Evolutionary conservation across 1,284 basidiomycete species (phyloP), one percentile per base, ranked within the genome.

Genomic region (Ganoderma lucidum): DNA sequence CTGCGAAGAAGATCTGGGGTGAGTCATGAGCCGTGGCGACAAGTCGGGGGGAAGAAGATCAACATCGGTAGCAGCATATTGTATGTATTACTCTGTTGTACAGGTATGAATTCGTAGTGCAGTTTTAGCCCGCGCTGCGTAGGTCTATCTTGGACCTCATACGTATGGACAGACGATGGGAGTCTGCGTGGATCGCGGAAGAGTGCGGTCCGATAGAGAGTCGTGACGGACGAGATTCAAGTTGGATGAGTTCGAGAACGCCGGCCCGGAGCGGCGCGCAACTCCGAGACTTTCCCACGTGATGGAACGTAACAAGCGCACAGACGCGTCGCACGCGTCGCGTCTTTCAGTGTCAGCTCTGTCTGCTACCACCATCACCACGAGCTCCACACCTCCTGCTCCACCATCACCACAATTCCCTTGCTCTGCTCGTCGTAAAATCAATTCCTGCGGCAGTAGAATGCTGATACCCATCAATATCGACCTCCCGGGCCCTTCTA

Each of bases 1-100:
- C 85, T 15, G 87, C 89, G 17, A 86, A 84, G 77, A 80, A 85
- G 73, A 83, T 90, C 65, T 90, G 88, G 87, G 61, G 74, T 3
- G 74, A 78, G 53, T 61, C 44, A 56, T 66, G 59, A 61, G 37
- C 6, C 10, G 10, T 9, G 19, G 37, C 35, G n/a, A 41, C n/a
- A 12, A 59, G 28, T 23, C 0, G 37, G 17, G 2, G 10, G n/a
- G 23, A 41, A 28, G 35, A n/a, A 5, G 17, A 5, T 39, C 35
- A 19, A n/a, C 10, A 39, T 35, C 9, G 17, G 35, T 39, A 10
- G 19, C 56, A 39, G 56, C 19, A 39, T 19, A 12, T 30, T 8
- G 39, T 5, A 28, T 42, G 59, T 61, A 28, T 39, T 28, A 15
- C 14, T 28, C 9, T 61, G 59, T 61, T 39, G 56, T 39, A 1